Percentiles rank a stretch among this genome's conserved stretches.
Conservation (phyloP, 2,329 filamentous ascomycete genomes). For the Podosphaera xanthii region DNA sequence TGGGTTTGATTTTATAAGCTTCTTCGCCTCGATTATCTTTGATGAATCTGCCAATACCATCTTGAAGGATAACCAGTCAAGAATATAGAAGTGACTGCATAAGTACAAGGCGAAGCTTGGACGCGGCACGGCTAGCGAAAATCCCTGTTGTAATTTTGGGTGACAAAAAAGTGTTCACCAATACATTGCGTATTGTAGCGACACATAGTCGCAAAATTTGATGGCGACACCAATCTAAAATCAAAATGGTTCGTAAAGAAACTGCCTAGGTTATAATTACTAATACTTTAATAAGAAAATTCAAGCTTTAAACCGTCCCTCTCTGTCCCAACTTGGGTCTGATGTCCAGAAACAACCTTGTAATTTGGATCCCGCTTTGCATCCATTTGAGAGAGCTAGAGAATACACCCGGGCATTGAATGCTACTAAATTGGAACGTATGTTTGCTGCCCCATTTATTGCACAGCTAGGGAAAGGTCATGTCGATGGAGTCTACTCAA, state of each 20-base stretch:
- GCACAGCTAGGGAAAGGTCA: conserved; percentile 74
- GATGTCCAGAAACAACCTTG: conserved; percentile 40
- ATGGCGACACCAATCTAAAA: conserved; percentile 8
- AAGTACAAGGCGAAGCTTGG: conserved; percentile 2
- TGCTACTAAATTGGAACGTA: conserved; percentile 79
- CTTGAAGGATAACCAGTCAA: conserved; percentile 4
- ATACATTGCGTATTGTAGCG: neutral
- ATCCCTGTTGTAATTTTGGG: neutral
- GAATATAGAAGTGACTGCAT: no score
- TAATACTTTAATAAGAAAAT: conserved; percentile 24
- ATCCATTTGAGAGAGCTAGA: conserved; percentile 61
- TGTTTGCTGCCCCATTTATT: conserved; percentile 72
- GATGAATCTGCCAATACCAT: conserved; percentile 37
- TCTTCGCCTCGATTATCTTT: conserved; percentile 72
- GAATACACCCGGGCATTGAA: conserved; percentile 62
- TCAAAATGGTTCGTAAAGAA: conserved; percentile 12
- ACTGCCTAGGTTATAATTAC: neutral
- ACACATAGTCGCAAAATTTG: neutral
- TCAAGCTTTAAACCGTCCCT: conserved; percentile 43
- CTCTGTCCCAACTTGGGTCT: conserved; percentile 42
- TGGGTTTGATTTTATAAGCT: conserved; percentile 58
- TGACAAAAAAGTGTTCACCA: neutral
- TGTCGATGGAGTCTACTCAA: conserved; percentile 69
- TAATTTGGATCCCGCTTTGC: conserved; percentile 54
- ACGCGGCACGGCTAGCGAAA: neutral